These are phyloP conservation scores for Phytophthora europaea DNA, from an alignment of 352 stramenopile genomes.

Conservation along the genomic window DNA sequence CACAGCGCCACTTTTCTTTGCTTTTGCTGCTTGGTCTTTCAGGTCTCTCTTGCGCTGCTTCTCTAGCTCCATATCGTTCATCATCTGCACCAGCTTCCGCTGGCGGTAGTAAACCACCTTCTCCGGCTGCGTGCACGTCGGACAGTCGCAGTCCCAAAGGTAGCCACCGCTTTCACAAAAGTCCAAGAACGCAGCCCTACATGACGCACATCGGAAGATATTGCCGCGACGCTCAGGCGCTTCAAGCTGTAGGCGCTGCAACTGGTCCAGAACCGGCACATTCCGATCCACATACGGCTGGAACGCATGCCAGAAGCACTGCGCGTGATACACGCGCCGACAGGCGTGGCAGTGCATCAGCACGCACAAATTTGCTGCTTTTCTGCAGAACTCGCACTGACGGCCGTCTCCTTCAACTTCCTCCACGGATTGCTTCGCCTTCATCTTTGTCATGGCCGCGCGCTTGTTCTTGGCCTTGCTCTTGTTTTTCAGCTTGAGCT, in stretches of 20 bases:
- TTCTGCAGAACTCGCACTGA: constrained; percentile 58
- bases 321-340: constrained; percentile 53
- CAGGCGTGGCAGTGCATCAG: constrained; percentile 53
- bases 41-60: constrained; percentile 43
- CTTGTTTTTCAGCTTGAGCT: constrained; percentile 16
- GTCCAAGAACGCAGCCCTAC: constrained; percentile 55
- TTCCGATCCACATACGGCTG: constrained; percentile 35
- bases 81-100: constrained; percentile 55
- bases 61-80: constrained; percentile 44
- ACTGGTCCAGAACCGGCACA: constrained; percentile 43
- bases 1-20: constrained; percentile 9
- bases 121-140: constrained; percentile 49
- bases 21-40: constrained; percentile 19
- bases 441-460: constrained; percentile 10
- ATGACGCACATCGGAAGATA: constrained; percentile 60
- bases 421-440: constrained; percentile 6
- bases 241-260: constrained; percentile 40
- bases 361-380: constrained; percentile 41
- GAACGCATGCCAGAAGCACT: constrained; percentile 52
- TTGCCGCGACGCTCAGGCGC: constrained; percentile 35
- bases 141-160: constrained; percentile 51
- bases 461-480: constrained; percentile 8
- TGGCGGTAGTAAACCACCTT: constrained; percentile 46
- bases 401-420: constrained; percentile 19
- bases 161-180: constrained; percentile 47